Evolutionary conservation across 2,329 filamentous ascomycete genomes (phyloP), one percentile per base, ranked within the genome.

Genomic region (Trichoderma polysporum): DNA sequence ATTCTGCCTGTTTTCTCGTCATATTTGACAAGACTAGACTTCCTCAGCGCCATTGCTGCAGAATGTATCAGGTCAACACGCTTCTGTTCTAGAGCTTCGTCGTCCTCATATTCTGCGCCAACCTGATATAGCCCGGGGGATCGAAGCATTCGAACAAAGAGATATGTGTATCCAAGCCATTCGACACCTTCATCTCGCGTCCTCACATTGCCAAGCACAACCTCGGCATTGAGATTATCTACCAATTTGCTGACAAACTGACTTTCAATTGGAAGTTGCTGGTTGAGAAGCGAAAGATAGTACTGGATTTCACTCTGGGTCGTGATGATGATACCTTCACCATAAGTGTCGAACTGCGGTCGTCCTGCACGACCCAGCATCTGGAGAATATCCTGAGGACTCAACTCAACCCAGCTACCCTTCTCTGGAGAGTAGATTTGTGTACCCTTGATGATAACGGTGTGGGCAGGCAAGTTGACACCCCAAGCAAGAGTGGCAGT

Each of bases 401-500:
- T 97, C 63, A 99, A 81, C 77, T 99, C 96, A 22, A 99, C 94
- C 94, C 95, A 99, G 78, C 92, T 95, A 82, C 95, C 95, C 82
- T 97, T 98, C 77, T 99, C 95, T 0, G 95, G 95, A 0, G 95
- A 98, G 80, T 99, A 99, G 22, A 99, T 91, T 75, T 97, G 93
- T 1, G 95, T 99, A 65, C 95, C 95, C 80, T 99, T 99, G 83
- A 99, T 99, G 76, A 99, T 94, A 74, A 99, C 95, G 0, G 95
- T 98, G 76, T 99, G 95, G 2, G 95, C 95, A 4, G 95, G 95
- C 75, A 99, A 82, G 79, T 99, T 99, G 76, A 99, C 95, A 88
- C 95, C 95, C 95, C 95, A 99, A 27, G 95, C 95, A 62, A 99
- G 84, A n/a, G 95, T 99, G 45, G 96, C 94, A 45, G 95, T 99